These are phyloP conservation scores for Sporothrix euskadiensis DNA, from an alignment of 2,329 filamentous ascomycete genomes.

Conservation along the genomic window DNA sequence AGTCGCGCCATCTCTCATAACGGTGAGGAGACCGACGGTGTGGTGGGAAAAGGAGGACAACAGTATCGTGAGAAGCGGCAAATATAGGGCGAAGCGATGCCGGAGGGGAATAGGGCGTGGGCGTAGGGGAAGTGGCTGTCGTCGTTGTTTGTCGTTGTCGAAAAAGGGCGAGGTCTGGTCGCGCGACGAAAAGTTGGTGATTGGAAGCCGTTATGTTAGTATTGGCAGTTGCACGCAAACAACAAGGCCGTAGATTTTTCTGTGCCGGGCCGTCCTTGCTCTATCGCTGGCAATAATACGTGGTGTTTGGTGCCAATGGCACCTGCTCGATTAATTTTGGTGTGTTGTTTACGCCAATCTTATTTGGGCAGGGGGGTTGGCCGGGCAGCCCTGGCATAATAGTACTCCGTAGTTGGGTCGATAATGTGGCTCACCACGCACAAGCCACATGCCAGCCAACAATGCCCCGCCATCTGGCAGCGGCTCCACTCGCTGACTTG, in stretches of 20 bases:
- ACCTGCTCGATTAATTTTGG: conserved; percentile 26
- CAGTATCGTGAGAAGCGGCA: conserved; percentile 23
- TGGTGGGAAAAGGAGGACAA: conserved; percentile 28
- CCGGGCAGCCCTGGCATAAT: conserved; percentile 29
- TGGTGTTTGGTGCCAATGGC: conserved; percentile 22
- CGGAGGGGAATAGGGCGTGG: not conserved
- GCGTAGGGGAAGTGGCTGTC: not conserved
- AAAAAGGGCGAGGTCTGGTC: not conserved
- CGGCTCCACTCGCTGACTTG: not conserved
- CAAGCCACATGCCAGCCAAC: conserved; percentile 30
- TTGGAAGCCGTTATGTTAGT: conserved; percentile 21
- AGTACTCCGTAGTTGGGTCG: conserved; percentile 7
- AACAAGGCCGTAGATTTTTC: conserved; percentile 14
- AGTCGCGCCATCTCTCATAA: conserved; percentile 71
- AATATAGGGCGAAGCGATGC: conserved; percentile 8
- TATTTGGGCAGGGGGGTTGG: conserved; percentile 31
- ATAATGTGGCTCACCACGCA: conserved; percentile 26
- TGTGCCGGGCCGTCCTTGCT: conserved; percentile 1
- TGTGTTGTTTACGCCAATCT: conserved; percentile 31
- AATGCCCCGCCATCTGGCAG: conserved; percentile 17
- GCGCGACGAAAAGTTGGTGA: conserved; percentile 5
- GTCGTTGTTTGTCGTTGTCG: not conserved
- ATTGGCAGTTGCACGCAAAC: conserved; percentile 10
- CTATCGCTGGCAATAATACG: not conserved
- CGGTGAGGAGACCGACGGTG: conserved; percentile 25